A percentile compares a stretch with the other conserved stretches of the same genome.
Conservation (phyloP, 2,329 filamentous ascomycete genomes). For the Ampelomyces quisqualis region DNA sequence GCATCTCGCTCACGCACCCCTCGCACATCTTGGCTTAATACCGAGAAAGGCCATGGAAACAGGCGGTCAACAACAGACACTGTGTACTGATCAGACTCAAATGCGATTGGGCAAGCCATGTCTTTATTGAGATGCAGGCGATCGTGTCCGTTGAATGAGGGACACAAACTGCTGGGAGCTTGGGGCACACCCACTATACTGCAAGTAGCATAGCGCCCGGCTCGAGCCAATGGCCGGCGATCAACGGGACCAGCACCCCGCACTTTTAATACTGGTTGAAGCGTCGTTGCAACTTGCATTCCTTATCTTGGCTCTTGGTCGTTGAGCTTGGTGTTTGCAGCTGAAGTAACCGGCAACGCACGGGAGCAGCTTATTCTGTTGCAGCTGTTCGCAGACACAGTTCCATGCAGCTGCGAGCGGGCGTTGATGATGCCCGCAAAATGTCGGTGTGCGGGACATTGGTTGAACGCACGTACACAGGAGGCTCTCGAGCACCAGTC, state of each 20-base stretch:
- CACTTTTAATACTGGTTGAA: conserved; percentile 15
- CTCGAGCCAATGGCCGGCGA: conserved; percentile 15
- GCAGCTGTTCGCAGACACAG: too few relatives aligned
- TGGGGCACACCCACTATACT: conserved; percentile 10
- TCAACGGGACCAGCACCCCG: conserved; percentile 14
- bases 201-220: conserved; percentile 5
- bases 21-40: conserved; percentile 3
- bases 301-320: not conserved
- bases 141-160: conserved; percentile 1
- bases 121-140: not conserved
- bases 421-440: too few relatives aligned
- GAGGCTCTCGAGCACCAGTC: conserved; percentile 4
- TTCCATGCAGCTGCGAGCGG: too few relatives aligned
- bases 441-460: conserved; percentile 20
- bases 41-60: not conserved
- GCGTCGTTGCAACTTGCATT: conserved; percentile 1
- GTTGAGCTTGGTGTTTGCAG: not conserved
- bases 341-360: not conserved
- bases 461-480: conserved; percentile 14
- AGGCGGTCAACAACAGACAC: conserved; percentile 11
- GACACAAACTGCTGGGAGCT: conserved; percentile 13
- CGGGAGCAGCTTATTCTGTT: too few relatives aligned
- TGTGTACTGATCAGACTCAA: conserved; percentile 10
- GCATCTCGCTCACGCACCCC: not conserved
- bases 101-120: conserved; percentile 12